Base-by-base conservation (phyloP, 2,329 filamentous ascomycete species). In the Chaetomiaceae sp. region DNA sequence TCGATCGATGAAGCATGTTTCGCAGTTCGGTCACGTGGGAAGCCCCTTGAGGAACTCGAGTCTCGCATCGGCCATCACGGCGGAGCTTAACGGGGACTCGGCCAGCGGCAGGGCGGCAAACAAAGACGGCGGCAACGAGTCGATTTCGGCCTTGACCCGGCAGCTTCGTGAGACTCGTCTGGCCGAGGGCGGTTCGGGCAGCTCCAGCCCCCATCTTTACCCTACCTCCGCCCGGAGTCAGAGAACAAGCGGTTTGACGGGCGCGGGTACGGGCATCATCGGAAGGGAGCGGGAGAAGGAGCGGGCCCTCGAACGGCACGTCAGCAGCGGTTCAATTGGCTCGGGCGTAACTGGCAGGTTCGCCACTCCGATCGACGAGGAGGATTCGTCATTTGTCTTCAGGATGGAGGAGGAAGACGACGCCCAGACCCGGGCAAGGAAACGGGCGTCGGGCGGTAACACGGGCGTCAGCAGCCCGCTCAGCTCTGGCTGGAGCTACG, bases 1-100 rank as follows among this genome's bases (percentile, higher is more conserved):
- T 19, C 58, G 64, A 42, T 63, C 68, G 9, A 68, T 74, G 57
- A 74, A 73, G 60, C 69, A 76, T 53, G 69, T 69, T 3, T 84
- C 81, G n/a, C 79, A 75, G 3, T 85, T 85, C 64, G 83, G 83
- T 7, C 83, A 86, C 59, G 83, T 86, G 33, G 83, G 83, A 19
- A 85, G 82, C 58, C 83, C 83, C 15, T 71, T 86, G 53, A 79
- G 83, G 17, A 85, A 84, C 65, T 85, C 82, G 8, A 78, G 79
- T 40, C 72, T 86, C 8, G 80, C 80, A 34, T 75, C 78, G 40
- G 78, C 78, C 47, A 76, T 80, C 63, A 70, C 72, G 43, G 66
- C 66, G 29, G 70, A 69, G 43, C 53, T 65, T 17, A 65, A 62
- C 42, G 63, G 64, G 38, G 61, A 71, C 34, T 70, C 68, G 53